A percentile compares a stretch with the other conserved stretches of the same genome.
phyloP scores from a whole-genome alignment of 2,329 filamentous ascomycete species.

The Venturia effusa region DNA sequence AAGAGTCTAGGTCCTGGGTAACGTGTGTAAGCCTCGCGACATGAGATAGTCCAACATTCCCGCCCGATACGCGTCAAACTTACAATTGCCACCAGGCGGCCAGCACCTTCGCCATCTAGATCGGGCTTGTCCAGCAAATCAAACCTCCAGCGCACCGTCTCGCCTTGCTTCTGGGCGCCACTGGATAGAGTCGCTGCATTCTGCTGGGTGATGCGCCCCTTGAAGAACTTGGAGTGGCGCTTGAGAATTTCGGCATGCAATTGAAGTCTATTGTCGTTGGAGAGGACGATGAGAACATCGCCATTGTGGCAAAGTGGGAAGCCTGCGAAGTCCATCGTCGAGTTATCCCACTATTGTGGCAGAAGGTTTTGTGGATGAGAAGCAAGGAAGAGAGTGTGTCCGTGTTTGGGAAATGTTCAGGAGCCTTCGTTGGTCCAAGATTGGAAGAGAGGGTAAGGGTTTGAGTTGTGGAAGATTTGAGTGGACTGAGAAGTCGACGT shows the following conservation, averaged over 20 bases:
- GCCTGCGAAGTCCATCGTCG: constrained; percentile 5
- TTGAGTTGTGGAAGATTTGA: constrained; percentile 1
- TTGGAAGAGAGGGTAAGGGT: neutral
- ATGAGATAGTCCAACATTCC: constrained; percentile 20
- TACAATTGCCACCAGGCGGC: constrained; percentile 21
- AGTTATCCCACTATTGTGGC: neutral
- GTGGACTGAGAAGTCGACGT: constrained; percentile 1
- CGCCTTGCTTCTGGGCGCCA: constrained; percentile 17
- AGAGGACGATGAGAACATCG: constrained; percentile 24
- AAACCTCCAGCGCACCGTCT: constrained; percentile 23
- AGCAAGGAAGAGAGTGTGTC: neutral
- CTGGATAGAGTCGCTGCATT: constrained; percentile 20
- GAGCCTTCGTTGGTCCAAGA: neutral
- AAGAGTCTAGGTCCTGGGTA: neutral
- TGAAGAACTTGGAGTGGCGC: constrained; percentile 21
- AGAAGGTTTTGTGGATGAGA: neutral
- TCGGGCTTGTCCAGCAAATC: constrained; percentile 20
- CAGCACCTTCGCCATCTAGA: constrained; percentile 15
- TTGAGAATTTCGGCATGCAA: constrained; percentile 25
- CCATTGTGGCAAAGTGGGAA: constrained; percentile 16
- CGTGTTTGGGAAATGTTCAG: neutral
- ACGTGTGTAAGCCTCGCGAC: constrained; percentile 10
- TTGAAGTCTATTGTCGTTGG: constrained; percentile 20
- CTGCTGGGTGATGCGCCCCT: constrained; percentile 21
- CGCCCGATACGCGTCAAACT: constrained; percentile 16